Percentiles rank a stretch among this genome's conserved stretches.
Evolutionary conservation across 1,284 basidiomycete genomes (phyloP).

Genomic region (Porodaedalea pini): DNA sequence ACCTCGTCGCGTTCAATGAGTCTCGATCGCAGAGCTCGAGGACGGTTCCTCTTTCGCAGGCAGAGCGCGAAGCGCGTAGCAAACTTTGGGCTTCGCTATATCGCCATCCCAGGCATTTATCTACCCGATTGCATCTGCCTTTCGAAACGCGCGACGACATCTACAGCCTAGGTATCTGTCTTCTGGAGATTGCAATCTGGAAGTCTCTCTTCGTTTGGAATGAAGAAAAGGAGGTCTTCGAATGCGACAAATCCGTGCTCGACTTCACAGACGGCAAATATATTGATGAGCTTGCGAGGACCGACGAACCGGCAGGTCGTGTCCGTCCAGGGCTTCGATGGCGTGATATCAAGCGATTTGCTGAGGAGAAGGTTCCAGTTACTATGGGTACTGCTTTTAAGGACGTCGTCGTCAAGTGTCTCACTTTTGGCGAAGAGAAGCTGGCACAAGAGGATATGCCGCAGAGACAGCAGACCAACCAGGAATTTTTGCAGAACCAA

Average conservation of each 20-base stretch:
- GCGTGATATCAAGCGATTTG: background rate
- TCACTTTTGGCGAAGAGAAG: conserved; percentile 4
- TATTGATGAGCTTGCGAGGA: background rate
- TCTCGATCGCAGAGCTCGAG: background rate
- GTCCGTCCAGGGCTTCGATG: background rate
- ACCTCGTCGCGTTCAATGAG: background rate
- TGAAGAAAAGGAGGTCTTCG: background rate
- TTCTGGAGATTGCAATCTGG: conserved; percentile 20
- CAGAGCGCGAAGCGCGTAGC: background rate
- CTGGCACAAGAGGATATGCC: background rate
- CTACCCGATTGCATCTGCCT: background rate
- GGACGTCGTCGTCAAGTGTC: conserved; percentile 14
- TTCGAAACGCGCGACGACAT: conserved; percentile 18
- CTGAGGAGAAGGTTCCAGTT: background rate
- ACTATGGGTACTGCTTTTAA: conserved; percentile 10
- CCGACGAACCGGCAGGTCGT: background rate
- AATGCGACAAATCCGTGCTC: background rate
- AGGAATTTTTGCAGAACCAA: background rate
- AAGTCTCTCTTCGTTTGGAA: conserved; percentile 16
- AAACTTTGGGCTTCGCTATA: background rate
- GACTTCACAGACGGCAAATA: background rate
- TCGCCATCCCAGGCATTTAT: background rate
- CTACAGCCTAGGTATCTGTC: conserved; percentile 18
- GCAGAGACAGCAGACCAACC: background rate
- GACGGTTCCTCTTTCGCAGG: background rate